Evolutionary conservation across 2,329 filamentous ascomycete species (phyloP), one percentile per base, ranked within the genome.

Genomic region (Myotisia sp.): DNA sequence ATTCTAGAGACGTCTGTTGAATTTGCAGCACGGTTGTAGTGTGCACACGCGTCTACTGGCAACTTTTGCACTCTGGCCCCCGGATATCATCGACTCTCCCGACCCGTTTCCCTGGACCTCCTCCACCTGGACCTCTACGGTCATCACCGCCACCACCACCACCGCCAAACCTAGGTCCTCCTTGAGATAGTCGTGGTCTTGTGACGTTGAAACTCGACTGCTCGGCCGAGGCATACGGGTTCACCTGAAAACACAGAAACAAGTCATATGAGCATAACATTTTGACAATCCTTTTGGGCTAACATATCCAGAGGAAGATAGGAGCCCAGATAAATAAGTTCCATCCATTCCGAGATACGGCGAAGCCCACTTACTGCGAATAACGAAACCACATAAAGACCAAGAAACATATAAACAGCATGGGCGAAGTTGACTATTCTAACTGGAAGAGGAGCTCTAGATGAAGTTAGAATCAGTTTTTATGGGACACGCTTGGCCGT

Each of bases 51-150:
- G n/a, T n/a, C n/a, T n/a, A 32, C 20, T 32, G 29, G 13, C 62
- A 64, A 35, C 62, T 62, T 29, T 53, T 51, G 43, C 63, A 65
- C 42, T 65, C 62, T n/a, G 62, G 60, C 5, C 51, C 62, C 18
- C 62, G 53, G 33, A 67, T 51, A 55, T 66, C 63, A 44, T 65
- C 60, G 14, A 66, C 55, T 12, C 54, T 54, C 7, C 63, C 62
- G 40, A 66, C 51, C 30, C 53, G 56, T 38, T 53, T 59, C 20
- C 51, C 49, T 14, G 42, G 34, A 14, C 52, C 52, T 17, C 50
- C 5, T 45, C 47, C 42, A 8, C 52, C 52, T 5, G 53, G 48
- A 5, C 47, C 50, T 12, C 52, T 44, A 8, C 39, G 36, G 3
- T 42, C 44, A 12, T 37, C 26, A n/a, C 42, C 41, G 5, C 44